Evolutionary conservation across 1,284 basidiomycete genomes (phyloP).

Genomic region (Coniferiporia weirii): DNA sequence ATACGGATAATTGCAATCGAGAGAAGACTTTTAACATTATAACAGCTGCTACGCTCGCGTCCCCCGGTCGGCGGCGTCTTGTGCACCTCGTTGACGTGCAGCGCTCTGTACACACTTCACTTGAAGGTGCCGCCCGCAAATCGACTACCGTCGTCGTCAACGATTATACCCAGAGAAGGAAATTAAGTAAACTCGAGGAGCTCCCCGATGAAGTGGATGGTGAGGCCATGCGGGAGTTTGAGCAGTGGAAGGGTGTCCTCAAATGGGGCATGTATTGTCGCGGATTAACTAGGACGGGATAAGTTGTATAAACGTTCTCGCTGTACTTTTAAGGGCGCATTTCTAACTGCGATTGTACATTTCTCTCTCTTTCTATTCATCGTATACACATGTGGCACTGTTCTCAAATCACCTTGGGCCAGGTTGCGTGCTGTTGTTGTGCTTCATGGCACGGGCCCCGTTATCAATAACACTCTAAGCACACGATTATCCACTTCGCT

Average conservation of each 20-base stretch:
- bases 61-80: slow-evolving; percentile 28
- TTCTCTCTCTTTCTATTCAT: no score
- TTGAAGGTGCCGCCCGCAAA: not conserved
- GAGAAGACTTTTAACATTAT: slow-evolving; percentile 26
- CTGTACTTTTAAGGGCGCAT: no score
- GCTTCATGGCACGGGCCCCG: no score
- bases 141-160: not conserved
- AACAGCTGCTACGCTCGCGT: slow-evolving; percentile 22
- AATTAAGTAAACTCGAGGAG: slow-evolving; percentile 1
- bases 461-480: no score
- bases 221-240: not conserved
- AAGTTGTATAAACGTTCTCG: no score
- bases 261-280: not conserved
- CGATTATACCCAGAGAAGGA: not conserved
- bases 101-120: slow-evolving; percentile 31
- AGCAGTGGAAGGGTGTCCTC: slow-evolving; percentile 9
- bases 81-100: slow-evolving; percentile 44
- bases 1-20: slow-evolving; percentile 18
- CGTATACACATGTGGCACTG: no score
- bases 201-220: slow-evolving; percentile 12
- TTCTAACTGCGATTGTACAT: no score
- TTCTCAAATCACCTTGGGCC: no score
- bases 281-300: not conserved
- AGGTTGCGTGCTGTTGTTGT: no score
- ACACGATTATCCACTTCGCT: no score